Conservation (phyloP, 2,329 filamentous ascomycete genomes). For the Westerdykella aurantiaca region DNA sequence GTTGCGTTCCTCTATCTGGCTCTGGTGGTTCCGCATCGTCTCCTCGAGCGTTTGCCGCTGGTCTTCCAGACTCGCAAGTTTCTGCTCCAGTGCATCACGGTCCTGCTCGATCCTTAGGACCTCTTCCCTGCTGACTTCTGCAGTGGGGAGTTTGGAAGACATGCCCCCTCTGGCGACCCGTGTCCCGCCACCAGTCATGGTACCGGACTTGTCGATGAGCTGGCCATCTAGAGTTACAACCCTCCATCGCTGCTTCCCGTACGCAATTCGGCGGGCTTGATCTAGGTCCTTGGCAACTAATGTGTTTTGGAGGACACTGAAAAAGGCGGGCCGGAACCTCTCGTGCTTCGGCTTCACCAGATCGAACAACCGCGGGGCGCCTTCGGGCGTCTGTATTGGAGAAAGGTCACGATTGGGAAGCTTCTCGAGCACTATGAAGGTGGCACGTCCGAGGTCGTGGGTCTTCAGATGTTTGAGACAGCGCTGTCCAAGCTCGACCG, state of each 20-base stretch:
- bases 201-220: constrained; percentile 95
- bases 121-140: constrained; percentile 81
- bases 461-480: constrained; percentile 97
- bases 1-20: constrained; percentile 49
- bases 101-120: constrained; percentile 82
- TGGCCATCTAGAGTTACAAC: constrained; percentile 94
- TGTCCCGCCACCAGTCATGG: constrained; percentile 94
- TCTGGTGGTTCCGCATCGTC: constrained; percentile 48
- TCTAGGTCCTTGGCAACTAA: constrained; percentile 85
- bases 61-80: constrained; percentile 78
- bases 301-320: constrained; percentile 90
- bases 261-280: constrained; percentile 96
- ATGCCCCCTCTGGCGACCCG: constrained; percentile 88
- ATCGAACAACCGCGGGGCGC: constrained; percentile 88
- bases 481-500: constrained; percentile 91
- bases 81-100: constrained; percentile 75
- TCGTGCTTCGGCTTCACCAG: constrained; percentile 84
- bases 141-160: constrained; percentile 82
- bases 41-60: constrained; percentile 75
- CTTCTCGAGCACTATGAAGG: constrained; percentile 94
- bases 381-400: constrained; percentile 80
- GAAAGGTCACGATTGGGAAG: constrained; percentile 72
- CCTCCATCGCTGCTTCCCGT: constrained; percentile 87
- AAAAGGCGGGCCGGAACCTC: constrained; percentile 84
- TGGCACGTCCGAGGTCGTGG: constrained; percentile 92